Evolutionary conservation across 306 rosid species (phyloP).

Genomic region (Quercus mongolica): DNA sequence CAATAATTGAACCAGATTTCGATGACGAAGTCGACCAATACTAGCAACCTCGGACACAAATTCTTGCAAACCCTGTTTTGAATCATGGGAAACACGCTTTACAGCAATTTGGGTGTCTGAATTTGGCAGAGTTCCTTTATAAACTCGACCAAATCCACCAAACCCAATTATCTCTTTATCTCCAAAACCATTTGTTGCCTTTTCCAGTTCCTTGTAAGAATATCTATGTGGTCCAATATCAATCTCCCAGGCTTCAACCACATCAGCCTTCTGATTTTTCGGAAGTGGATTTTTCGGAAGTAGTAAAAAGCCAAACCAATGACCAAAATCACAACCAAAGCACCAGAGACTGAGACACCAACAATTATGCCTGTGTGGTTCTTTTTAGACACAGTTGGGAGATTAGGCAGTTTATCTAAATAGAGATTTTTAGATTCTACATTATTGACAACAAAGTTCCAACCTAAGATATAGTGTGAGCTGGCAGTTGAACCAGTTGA

Average conservation of each 20-base stretch:
- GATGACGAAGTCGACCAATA: slow-evolving; percentile 55
- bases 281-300: not conserved
- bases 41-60: slow-evolving; percentile 52
- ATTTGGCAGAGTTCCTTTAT: slow-evolving; percentile 41
- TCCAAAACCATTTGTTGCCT: slow-evolving; percentile 45
- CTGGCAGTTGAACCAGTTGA: slow-evolving; percentile 29
- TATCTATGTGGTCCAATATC: slow-evolving; percentile 64
- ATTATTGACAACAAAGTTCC: slow-evolving; percentile 22
- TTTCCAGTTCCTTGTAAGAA: slow-evolving; percentile 42
- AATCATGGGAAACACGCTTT: slow-evolving; percentile 52
- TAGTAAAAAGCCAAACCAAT: slow-evolving; percentile 18
- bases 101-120: slow-evolving; percentile 44
- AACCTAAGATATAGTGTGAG: slow-evolving; percentile 22
- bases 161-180: slow-evolving; percentile 52
- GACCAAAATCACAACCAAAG: not conserved
- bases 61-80: slow-evolving; percentile 51
- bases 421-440: slow-evolving; percentile 15
- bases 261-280: slow-evolving; percentile 33
- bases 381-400: slow-evolving; percentile 8
- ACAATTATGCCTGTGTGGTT: not conserved
- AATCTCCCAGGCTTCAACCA: slow-evolving; percentile 55
- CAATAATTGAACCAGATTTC: slow-evolving; percentile 50
- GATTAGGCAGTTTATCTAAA: slow-evolving; percentile 16
- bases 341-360: slow-evolving; percentile 12
- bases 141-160: slow-evolving; percentile 65